Base-by-base conservation (phyloP, 805 yeast genomes). In the Huiozyma naganishii region DNA sequence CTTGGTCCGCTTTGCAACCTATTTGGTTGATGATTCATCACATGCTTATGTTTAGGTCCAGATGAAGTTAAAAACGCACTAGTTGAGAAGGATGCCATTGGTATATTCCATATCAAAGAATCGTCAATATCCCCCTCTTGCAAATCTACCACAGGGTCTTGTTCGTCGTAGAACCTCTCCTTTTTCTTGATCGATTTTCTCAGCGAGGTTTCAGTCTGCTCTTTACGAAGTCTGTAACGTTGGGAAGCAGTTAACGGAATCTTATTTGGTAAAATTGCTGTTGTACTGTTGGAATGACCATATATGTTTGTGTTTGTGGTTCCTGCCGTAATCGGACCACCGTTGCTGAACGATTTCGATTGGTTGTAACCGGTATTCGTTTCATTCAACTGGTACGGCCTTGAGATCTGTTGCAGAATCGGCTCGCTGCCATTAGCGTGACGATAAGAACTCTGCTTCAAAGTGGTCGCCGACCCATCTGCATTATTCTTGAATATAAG, bases 101-200 rank as follows among this genome's bases (percentile, higher is more conserved):
- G 80, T 8, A 76, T 76, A 48, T 75, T 74, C 68, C 73, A 75
- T 44, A 74, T 70, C 11, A 67, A 42, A 0, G 69, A 61, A 44
- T 68, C 70, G 36, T 65, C 70, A 27, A 67, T 61, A 29, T 69
- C 70, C 32, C 51, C 53, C 32, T 51, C 56, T 42, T 50, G 50
- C 39, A 50, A 45, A 27, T 45, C 51, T 29, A 52, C 33, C 6
- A 47, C 40, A 17, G 44, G 29, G 37, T 48, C 62, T 29, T 55
- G 59, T 27, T 66, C 66, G 13, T 69, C 72, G 51, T 63, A 69
- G 45, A 52, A 63, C 46, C 64, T 57, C 43, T 69, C 73, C 39
- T 62, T 62, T 41, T 58, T 59, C 37, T 58, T 59, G 9, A 64
- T 52, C 6, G 65, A 50, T 11, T 58, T 49, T 38, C 67, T 58